phyloP scores from a whole-genome alignment of 768 basidiomycete species.

The Heimioporus sp. region DNA sequence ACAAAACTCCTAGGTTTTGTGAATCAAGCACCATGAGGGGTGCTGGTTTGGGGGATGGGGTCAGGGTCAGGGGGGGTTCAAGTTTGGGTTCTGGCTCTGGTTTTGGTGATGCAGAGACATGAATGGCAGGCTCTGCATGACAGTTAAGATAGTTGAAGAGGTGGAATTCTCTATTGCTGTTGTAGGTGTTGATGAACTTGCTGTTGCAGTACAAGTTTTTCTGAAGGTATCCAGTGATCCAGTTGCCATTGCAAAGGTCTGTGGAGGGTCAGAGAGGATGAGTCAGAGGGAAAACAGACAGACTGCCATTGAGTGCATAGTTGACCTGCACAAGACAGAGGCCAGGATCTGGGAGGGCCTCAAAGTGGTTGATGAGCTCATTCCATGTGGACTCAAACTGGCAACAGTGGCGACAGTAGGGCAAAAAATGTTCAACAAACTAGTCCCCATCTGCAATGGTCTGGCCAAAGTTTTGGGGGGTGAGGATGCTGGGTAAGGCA shows the following conservation, averaged over 20 bases:
- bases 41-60: too few relatives aligned
- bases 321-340: conserved; percentile 79
- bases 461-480: conserved; percentile 56
- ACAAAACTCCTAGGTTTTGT: too few relatives aligned
- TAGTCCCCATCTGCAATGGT: conserved; percentile 59
- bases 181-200: too few relatives aligned
- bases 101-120: too few relatives aligned
- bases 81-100: too few relatives aligned
- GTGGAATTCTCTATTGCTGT: too few relatives aligned
- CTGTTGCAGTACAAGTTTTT: too few relatives aligned
- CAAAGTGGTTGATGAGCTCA: conserved; percentile 52
- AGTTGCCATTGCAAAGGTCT: conserved; percentile 83
- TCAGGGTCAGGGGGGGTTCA: too few relatives aligned
- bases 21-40: too few relatives aligned
- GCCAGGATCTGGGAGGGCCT: conserved; percentile 36
- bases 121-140: too few relatives aligned
- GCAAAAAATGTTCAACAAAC: conserved; percentile 79
- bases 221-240: too few relatives aligned
- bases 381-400: conserved; percentile 83
- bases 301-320: conserved; percentile 75
- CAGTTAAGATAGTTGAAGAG: too few relatives aligned
- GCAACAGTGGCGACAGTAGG: conserved; percentile 79
- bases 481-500: conserved; percentile 41
- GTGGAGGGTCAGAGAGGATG: neutral
- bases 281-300: conserved; percentile 22